phyloP scores from a whole-genome alignment of 495 filamentous ascomycete genomes.

The Pyrenula massariospora region DNA sequence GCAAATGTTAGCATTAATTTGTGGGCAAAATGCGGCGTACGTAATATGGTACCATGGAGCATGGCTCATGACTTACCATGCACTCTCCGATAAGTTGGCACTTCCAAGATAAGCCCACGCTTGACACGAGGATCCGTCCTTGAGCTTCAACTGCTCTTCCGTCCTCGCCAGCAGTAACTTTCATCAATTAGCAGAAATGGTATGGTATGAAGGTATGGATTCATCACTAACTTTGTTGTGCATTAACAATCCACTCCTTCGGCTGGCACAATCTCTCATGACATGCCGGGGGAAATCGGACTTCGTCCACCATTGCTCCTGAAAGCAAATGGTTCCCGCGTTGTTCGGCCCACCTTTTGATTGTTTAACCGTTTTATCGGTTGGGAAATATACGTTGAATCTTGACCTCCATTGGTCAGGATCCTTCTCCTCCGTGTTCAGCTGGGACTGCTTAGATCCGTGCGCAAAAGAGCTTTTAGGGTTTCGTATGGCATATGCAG shows the following conservation, averaged over 20 bases:
- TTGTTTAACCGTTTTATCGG: conserved; percentile 50
- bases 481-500: conserved; percentile 39
- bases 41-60: conserved; percentile 5
- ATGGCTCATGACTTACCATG: no score
- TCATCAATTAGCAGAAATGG: not conserved
- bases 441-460: conserved; percentile 6
- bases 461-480: conserved; percentile 13
- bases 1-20: not conserved
- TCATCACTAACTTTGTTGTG: conserved; percentile 59
- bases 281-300: conserved; percentile 55
- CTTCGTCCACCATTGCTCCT: conserved; percentile 52
- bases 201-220: not conserved
- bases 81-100: conserved; percentile 83
- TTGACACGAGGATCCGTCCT: not conserved
- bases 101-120: conserved; percentile 86
- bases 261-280: conserved; percentile 63
- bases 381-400: conserved; percentile 78
- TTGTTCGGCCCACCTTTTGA: conserved; percentile 47
- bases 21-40: not conserved
- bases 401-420: conserved; percentile 33
- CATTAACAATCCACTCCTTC: conserved; percentile 58
- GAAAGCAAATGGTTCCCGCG: conserved; percentile 75
- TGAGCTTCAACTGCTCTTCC: not conserved
- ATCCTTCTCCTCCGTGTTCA: conserved; percentile 12
- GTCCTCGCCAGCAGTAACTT: not conserved